Conservation (phyloP, 73 alveolate species). For the Paramecium bursaria region DNA sequence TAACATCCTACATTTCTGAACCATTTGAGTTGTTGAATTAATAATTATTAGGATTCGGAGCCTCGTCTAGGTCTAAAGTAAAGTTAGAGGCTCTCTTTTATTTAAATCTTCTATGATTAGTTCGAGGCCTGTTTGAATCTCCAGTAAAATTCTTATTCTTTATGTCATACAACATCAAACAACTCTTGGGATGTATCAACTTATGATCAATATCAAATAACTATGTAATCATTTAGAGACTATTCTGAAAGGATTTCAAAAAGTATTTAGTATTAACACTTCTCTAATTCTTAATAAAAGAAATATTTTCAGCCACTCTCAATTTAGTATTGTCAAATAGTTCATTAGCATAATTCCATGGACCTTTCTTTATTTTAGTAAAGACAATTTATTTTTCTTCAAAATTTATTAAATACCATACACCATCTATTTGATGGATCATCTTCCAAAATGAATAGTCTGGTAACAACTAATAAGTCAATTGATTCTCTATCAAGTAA, state of each 20-base stretch:
- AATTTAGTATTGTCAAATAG: neutral
- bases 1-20: neutral
- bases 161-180: neutral
- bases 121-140: neutral
- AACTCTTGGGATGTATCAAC: neutral
- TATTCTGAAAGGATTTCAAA: neutral
- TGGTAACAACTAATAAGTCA: slow-evolving; percentile 41
- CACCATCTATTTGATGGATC: slow-evolving; percentile 10
- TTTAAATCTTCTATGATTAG: neutral
- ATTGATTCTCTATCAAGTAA: slow-evolving; percentile 30
- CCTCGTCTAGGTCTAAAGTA: neutral
- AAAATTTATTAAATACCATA: slow-evolving; percentile 43
- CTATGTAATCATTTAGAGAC: slow-evolving; percentile 24
- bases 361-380: slow-evolving; percentile 25
- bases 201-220: slow-evolving; percentile 5
- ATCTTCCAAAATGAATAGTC: slow-evolving; percentile 29
- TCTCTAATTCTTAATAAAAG: neutral
- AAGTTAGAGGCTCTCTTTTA: slow-evolving; percentile 2
- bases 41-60: neutral
- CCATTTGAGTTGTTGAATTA: neutral
- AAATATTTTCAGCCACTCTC: slow-evolving; percentile 36
- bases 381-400: slow-evolving; percentile 43
- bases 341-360: slow-evolving; percentile 15
- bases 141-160: neutral
- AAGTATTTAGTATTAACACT: neutral